A percentile compares a stretch with the other conserved stretches of the same genome.
These are phyloP conservation scores for Typha latifolia DNA, from an alignment of 176 grass and related monocot species.

Conservation along the genomic window DNA sequence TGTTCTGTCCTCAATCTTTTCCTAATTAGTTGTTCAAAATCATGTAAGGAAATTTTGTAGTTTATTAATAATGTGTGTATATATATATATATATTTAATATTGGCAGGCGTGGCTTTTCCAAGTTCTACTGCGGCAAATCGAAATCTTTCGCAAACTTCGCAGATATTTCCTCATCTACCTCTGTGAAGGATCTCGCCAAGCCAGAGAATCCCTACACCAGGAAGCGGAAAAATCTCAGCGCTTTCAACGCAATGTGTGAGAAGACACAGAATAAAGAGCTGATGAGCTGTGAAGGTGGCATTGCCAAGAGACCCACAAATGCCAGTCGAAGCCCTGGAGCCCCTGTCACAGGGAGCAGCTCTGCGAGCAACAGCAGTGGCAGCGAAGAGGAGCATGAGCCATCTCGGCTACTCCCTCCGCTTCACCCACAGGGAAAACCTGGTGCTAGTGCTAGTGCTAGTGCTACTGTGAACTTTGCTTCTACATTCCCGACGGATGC, in stretches of 20 bases:
- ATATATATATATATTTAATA: constrained; percentile 20
- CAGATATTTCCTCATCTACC: constrained; percentile 31
- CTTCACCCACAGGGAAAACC: constrained; percentile 39
- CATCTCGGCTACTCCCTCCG: constrained; percentile 29
- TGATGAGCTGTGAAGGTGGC: constrained; percentile 27
- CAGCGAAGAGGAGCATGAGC: constrained; percentile 35
- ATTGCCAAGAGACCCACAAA: constrained; percentile 30
- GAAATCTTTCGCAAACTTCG: constrained; percentile 45
- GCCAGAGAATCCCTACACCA: constrained; percentile 42
- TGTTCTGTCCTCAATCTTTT: constrained; percentile 23
- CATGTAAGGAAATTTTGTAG: neutral
- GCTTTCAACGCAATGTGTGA: constrained; percentile 59
- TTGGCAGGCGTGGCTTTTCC: constrained; percentile 53
- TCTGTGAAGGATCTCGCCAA: constrained; percentile 48
- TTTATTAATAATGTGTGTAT: too few species aligned
- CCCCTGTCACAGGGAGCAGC: constrained; percentile 40
- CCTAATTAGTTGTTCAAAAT: neutral
- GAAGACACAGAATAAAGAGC: constrained; percentile 33
- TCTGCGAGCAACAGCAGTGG: constrained; percentile 69
- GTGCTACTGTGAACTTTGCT: constrained; percentile 27
- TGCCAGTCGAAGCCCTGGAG: constrained; percentile 37
- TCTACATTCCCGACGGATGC: constrained; percentile 32
- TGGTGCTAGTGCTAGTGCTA: constrained; percentile 11
- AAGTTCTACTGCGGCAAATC: constrained; percentile 75
- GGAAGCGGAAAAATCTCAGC: constrained; percentile 76